phyloP scores from a whole-genome alignment of 306 rosid genomes.

The Malus fusca region DNA sequence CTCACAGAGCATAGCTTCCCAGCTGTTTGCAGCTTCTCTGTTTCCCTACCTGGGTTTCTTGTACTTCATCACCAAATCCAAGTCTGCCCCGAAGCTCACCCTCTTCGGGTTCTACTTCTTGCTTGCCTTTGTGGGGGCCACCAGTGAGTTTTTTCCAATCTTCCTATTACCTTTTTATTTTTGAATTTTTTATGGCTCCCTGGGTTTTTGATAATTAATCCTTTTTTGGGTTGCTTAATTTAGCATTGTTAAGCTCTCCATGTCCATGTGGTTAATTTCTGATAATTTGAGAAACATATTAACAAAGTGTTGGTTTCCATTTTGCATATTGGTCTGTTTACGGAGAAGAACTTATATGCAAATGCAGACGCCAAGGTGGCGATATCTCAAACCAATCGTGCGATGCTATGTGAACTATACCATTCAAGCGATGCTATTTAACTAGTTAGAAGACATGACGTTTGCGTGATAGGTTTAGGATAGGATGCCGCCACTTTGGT shows the following conservation, averaged over 20 bases:
- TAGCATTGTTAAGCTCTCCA: neutral
- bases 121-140: conserved; percentile 84
- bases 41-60: conserved; percentile 84
- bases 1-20: conserved; percentile 83
- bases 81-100: conserved; percentile 82
- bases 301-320: neutral
- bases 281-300: neutral
- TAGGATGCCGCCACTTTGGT: neutral
- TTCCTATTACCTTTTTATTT: neutral
- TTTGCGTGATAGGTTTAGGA: neutral
- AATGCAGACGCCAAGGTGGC: neutral
- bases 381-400: neutral
- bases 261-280: neutral
- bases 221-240: neutral
- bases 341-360: neutral
- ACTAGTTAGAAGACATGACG: neutral
- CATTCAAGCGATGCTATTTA: neutral
- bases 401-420: neutral
- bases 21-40: conserved; percentile 73
- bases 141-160: conserved; percentile 52
- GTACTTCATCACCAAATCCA: conserved; percentile 84
- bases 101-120: conserved; percentile 90
- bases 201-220: neutral
- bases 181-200: neutral
- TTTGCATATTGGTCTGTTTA: neutral